Evolutionary conservation across 2,329 filamentous ascomycete species (phyloP).

Genomic region (Fusarium chaquense): DNA sequence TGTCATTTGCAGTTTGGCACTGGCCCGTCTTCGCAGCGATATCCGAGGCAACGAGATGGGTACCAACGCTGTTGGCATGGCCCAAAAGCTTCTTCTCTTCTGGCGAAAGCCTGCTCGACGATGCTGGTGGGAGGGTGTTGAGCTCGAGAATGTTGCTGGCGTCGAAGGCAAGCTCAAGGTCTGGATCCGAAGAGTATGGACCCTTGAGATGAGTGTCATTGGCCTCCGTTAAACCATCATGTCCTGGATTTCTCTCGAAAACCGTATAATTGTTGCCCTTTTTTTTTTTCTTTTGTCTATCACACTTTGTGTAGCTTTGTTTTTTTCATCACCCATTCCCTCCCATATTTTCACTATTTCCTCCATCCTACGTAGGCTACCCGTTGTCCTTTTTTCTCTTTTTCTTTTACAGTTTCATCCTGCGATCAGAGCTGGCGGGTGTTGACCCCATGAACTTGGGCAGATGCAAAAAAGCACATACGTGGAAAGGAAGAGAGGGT

Average conservation of each 20-base stretch:
- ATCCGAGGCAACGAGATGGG: conserved; percentile 83
- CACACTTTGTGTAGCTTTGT: conserved; percentile 33
- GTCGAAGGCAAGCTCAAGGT: conserved; percentile 94
- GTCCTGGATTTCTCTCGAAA: conserved; percentile 1
- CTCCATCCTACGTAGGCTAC: conserved; percentile 29
- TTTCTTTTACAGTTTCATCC: conserved; percentile 19
- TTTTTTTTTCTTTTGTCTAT: conserved; percentile 40
- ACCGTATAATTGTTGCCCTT: conserved; percentile 25
- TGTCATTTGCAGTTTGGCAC: conserved; percentile 94
- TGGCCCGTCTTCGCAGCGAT: conserved; percentile 92
- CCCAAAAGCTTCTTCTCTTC: conserved; percentile 95
- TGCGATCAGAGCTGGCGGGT: conserved; percentile 33
- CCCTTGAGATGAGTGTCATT: conserved; percentile 96
- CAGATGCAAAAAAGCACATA: conserved; percentile 36
- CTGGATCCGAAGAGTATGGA: conserved; percentile 98
- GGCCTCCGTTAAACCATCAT: conserved; percentile 71
- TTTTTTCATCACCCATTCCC: conserved; percentile 13
- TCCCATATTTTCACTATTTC: conserved; percentile 22
- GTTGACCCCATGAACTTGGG: conserved; percentile 28
- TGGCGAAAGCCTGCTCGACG: conserved; percentile 96
- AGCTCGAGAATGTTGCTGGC: conserved; percentile 88
- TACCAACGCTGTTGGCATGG: conserved; percentile 92
- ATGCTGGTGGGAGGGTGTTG: conserved; percentile 99
- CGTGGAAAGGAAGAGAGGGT: conserved; percentile 24
- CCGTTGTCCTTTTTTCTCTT: conserved; percentile 23